Percentiles rank a stretch among this genome's conserved stretches.
phyloP scores from a whole-genome alignment of 2,329 filamentous ascomycete species.

The Hymenoscyphus fructigenus region DNA sequence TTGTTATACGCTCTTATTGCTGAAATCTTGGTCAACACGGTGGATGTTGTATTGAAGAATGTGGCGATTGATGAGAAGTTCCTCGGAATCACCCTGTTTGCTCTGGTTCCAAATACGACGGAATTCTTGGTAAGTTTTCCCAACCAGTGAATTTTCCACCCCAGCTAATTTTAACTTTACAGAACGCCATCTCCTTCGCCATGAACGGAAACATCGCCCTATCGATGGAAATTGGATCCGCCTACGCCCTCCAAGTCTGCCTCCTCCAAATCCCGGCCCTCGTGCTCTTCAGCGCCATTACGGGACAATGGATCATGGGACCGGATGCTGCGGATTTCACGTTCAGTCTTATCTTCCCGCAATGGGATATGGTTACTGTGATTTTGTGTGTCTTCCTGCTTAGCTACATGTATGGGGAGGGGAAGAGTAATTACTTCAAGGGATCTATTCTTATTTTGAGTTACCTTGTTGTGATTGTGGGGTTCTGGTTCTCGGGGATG shows the following conservation, averaged over 20 bases:
- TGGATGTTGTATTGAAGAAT: conserved; percentile 90
- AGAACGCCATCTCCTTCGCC: conserved; percentile 96
- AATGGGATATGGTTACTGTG: conserved; percentile 98
- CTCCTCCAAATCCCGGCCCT: conserved; percentile 90
- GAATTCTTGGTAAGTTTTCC: conserved; percentile 77
- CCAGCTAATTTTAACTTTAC: background rate
- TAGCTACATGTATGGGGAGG: conserved; percentile 96
- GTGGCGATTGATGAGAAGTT: conserved; percentile 97
- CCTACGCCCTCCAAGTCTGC: conserved; percentile 94
- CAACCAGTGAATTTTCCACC: background rate
- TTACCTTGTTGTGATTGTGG: conserved; percentile 87
- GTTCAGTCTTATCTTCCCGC: conserved; percentile 89
- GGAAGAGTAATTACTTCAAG: conserved; percentile 99
- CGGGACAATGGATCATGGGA: conserved; percentile 56
- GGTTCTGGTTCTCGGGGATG: conserved; percentile 80
- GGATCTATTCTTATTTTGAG: conserved; percentile 91
- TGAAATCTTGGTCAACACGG: conserved; percentile 94
- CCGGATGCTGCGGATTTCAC: conserved; percentile 59
- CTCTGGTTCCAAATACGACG: conserved; percentile 95
- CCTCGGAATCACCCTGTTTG: conserved; percentile 92
- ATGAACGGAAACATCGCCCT: conserved; percentile 99
- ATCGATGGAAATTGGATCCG: conserved; percentile 98
- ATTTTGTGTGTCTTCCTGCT: conserved; percentile 94
- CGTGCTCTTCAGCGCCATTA: conserved; percentile 84
- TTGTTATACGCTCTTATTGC: conserved; percentile 94